A percentile compares a stretch with the other conserved stretches of the same genome.
These are phyloP conservation scores for Rhodotorula diobovata DNA, from an alignment of 768 basidiomycete genomes.

Conservation along the genomic window DNA sequence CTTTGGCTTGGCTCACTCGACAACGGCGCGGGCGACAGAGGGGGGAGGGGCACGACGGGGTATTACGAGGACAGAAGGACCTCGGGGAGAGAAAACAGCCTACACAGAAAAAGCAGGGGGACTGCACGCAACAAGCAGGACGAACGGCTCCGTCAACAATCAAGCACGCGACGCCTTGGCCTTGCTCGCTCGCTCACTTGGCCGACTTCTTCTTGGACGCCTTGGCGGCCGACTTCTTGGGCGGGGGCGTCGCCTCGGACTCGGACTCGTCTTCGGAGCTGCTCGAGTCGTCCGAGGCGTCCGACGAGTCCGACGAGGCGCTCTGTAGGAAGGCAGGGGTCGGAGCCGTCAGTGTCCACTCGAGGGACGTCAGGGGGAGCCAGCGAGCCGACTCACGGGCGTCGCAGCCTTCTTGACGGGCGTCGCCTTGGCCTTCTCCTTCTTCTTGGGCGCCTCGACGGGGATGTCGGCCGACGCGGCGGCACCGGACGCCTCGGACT, in stretches of 20 bases:
- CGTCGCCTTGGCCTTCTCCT: slow-evolving; percentile 13
- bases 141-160: too few species aligned
- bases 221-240: slow-evolving; percentile 22
- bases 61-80: too few species aligned
- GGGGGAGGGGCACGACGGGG: too few species aligned
- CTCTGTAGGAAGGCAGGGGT: not conserved
- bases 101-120: too few species aligned
- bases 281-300: slow-evolving; percentile 3
- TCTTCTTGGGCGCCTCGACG: slow-evolving; percentile 21
- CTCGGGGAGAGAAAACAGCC: not conserved
- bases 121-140: too few species aligned
- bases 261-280: not conserved
- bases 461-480: slow-evolving; percentile 35
- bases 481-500: slow-evolving; percentile 5
- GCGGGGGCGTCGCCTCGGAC: slow-evolving; percentile 13
- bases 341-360: too few species aligned
- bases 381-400: not conserved
- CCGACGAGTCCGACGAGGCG: not conserved
- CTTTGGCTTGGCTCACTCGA: too few species aligned
- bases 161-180: not conserved
- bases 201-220: slow-evolving; percentile 10
- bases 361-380: not conserved
- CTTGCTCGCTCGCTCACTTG: slow-evolving; percentile 3
- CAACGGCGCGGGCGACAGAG: too few species aligned
- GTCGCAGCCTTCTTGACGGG: slow-evolving; percentile 7